A percentile compares a stretch with the other conserved stretches of the same genome.
Conservation (phyloP, 1,139 yeast species). For the Taiozyma onychis region DNA sequence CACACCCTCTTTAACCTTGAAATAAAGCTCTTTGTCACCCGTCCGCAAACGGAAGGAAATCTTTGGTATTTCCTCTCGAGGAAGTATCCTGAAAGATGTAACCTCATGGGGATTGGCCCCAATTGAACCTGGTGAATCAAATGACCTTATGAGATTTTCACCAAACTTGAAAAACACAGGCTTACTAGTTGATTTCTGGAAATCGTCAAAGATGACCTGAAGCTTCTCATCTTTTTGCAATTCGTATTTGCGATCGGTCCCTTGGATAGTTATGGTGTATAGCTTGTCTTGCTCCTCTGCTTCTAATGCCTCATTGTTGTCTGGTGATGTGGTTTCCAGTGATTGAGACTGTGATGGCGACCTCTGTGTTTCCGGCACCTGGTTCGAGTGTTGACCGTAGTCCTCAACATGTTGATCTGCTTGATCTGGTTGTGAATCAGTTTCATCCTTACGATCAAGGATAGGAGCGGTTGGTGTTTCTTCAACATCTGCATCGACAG, state of each 20-base stretch:
- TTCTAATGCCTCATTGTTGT: neutral
- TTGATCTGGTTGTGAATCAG: neutral
- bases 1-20: constrained; percentile 1
- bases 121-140: constrained; percentile 4
- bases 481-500: neutral
- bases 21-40: neutral
- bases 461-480: neutral
- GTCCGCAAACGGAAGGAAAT: neutral
- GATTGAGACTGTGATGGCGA: neutral
- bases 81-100: neutral
- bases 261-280: neutral
- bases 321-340: neutral
- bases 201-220: neutral
- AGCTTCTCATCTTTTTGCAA: neutral
- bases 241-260: neutral
- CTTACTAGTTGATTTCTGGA: neutral
- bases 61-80: neutral
- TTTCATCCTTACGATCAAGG: neutral
- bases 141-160: neutral
- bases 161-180: neutral
- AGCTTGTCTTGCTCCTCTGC: neutral
- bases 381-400: neutral
- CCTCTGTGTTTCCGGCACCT: neutral
- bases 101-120: constrained; percentile 2
- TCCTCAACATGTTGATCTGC: neutral